Conservation (phyloP, 1,139 yeast genomes). For the Geotrichum restrictum region DNA sequence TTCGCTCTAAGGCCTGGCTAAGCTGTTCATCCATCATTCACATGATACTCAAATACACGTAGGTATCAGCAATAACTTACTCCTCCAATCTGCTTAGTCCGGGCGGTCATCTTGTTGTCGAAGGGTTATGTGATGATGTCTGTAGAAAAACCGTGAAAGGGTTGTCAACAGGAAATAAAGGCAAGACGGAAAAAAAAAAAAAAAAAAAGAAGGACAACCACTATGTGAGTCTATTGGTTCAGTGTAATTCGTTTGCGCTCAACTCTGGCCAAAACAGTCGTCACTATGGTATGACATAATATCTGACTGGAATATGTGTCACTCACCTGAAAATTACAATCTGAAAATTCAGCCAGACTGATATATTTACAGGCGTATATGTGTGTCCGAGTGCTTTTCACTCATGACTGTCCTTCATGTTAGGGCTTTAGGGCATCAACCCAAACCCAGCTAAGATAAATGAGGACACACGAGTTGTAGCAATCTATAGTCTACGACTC, state of each 20-base stretch:
- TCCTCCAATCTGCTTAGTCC: slow-evolving; percentile 40
- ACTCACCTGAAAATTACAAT: neutral
- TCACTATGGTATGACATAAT: neutral
- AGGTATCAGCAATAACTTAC: slow-evolving; percentile 29
- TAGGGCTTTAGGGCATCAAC: slow-evolving; percentile 2
- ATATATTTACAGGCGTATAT: neutral
- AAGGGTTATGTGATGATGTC: slow-evolving; percentile 20
- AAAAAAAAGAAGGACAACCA: slow-evolving; percentile 16
- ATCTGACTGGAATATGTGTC: neutral
- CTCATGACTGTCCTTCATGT: neutral
- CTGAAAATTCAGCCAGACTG: neutral
- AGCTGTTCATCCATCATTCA: neutral
- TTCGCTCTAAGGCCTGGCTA: too few species aligned
- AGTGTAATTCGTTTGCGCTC: neutral
- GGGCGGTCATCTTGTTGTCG: slow-evolving; percentile 36
- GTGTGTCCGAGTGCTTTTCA: neutral
- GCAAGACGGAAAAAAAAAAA: slow-evolving; percentile 12
- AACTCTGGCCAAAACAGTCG: neutral
- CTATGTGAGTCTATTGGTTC: neutral
- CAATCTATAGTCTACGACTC: too few species aligned
- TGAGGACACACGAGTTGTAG: too few species aligned
- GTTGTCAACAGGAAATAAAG: slow-evolving; percentile 18
- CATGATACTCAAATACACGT: neutral
- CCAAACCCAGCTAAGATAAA: neutral
- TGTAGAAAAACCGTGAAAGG: slow-evolving; percentile 22